A percentile compares a stretch with the other conserved stretches of the same genome.
phyloP scores from a whole-genome alignment of 2,329 filamentous ascomycete species.

The Cladosporium colombiae region DNA sequence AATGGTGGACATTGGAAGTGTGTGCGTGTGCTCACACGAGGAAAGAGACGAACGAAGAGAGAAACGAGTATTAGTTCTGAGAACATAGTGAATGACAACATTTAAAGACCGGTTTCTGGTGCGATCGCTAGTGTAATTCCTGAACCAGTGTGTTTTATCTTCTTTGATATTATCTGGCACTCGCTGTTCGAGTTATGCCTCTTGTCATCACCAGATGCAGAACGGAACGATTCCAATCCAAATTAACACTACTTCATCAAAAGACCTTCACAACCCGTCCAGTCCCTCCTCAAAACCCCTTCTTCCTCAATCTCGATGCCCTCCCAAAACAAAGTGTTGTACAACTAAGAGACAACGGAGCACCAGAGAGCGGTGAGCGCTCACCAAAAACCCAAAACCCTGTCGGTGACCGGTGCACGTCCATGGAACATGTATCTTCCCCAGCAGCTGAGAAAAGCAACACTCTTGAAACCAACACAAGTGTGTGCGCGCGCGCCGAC shows the following conservation, averaged over 20 bases:
- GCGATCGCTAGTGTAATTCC: neutral
- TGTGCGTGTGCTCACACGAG: neutral
- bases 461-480: neutral
- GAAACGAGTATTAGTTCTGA: neutral
- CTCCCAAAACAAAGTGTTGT: neutral
- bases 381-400: neutral
- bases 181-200: no score
- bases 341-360: neutral
- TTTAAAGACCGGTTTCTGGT: neutral
- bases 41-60: neutral
- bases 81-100: neutral
- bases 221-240: neutral
- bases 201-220: no score
- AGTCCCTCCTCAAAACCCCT: neutral
- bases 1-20: neutral
- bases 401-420: neutral
- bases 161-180: no score
- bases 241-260: neutral
- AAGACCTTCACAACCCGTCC: no score
- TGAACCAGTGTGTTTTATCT: no score
- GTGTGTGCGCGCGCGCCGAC: neutral
- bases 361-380: neutral
- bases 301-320: neutral
- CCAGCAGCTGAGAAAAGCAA: neutral
- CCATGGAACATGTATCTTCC: neutral